Evolutionary conservation across 768 basidiomycete genomes (phyloP).

Genomic region (Tricholoma hemisulphureum): DNA sequence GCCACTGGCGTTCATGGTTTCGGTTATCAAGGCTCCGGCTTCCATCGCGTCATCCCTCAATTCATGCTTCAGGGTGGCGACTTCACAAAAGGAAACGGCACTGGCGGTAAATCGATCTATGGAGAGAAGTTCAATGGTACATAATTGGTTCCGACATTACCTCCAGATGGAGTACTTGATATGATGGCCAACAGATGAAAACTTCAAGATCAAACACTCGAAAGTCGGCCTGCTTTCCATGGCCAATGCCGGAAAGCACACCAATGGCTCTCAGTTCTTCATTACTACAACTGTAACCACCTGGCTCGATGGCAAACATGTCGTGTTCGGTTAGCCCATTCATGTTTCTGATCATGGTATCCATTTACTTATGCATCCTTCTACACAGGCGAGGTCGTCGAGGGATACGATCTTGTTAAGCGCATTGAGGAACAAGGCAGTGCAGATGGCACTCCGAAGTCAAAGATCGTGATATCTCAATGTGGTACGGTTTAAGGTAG

Average conservation of each 20-base stretch:
- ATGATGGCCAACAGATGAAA: slow-evolving; percentile 60
- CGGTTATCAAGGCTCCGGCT: slow-evolving; percentile 64
- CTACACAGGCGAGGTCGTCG: slow-evolving; percentile 57
- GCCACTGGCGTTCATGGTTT: slow-evolving; percentile 72
- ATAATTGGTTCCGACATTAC: slow-evolving; percentile 14
- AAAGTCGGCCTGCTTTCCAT: slow-evolving; percentile 69
- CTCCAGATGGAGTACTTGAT: neutral
- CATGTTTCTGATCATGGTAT: neutral
- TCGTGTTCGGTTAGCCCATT: slow-evolving; percentile 70
- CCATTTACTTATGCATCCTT: neutral
- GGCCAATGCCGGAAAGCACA: slow-evolving; percentile 80
- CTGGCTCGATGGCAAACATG: slow-evolving; percentile 83
- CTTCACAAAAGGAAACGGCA: slow-evolving; percentile 68
- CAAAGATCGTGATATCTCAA: slow-evolving; percentile 50
- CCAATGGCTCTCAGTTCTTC: slow-evolving; percentile 89
- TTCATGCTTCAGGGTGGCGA: slow-evolving; percentile 95
- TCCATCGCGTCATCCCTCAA: slow-evolving; percentile 80
- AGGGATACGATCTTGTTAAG: slow-evolving; percentile 57
- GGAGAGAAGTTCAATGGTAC: slow-evolving; percentile 64
- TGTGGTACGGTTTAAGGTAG: slow-evolving; percentile 47
- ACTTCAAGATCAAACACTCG: slow-evolving; percentile 74
- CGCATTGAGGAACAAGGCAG: slow-evolving; percentile 41
- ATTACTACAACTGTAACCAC: slow-evolving; percentile 76
- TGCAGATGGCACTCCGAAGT: slow-evolving; percentile 38
- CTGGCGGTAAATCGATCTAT: slow-evolving; percentile 80